Conservation (phyloP, 2,329 filamentous ascomycete species). For the Trichoderma sp. region DNA sequence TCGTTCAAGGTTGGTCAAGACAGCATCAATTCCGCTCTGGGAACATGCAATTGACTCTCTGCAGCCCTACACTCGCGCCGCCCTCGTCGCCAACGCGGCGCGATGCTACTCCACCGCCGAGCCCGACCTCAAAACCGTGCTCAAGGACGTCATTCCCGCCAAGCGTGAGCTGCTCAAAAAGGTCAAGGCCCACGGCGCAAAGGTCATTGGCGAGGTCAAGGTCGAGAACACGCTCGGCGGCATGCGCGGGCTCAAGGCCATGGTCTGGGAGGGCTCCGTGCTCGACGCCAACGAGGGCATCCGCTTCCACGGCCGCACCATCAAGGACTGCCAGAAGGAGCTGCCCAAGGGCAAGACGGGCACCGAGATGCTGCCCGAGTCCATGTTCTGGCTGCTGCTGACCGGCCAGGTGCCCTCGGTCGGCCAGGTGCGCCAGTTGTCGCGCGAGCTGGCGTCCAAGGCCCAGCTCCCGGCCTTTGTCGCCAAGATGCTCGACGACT, state of each 20-base stretch:
- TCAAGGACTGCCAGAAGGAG: conserved; percentile 94
- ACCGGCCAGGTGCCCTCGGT: conserved; percentile 89
- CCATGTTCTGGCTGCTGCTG: conserved; percentile 99
- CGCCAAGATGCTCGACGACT: conserved; percentile 82
- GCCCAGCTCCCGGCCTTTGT: conserved; percentile 81
- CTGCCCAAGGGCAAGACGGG: conserved; percentile 90
- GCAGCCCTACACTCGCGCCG: conserved; percentile 39
- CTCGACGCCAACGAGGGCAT: conserved; percentile 97
- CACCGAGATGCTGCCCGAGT: conserved; percentile 96
- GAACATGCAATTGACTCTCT: neutral
- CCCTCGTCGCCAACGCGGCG: conserved; percentile 35
- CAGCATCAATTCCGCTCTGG: too few species aligned
- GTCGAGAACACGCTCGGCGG: conserved; percentile 92
- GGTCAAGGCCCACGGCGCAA: conserved; percentile 82
- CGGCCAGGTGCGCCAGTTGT: conserved; percentile 78
- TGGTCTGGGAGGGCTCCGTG: conserved; percentile 98
- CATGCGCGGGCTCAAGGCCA: conserved; percentile 96
- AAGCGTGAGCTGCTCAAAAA: conserved; percentile 93
- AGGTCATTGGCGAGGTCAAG: conserved; percentile 88
- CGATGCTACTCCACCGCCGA: conserved; percentile 76
- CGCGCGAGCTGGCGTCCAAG: conserved; percentile 83
- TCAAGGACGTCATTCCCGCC: conserved; percentile 81
- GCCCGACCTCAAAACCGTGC: conserved; percentile 84
- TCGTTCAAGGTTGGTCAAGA: conserved; percentile 59
- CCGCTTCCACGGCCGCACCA: conserved; percentile 95